Percentiles rank a stretch among this genome's conserved stretches.
These are phyloP conservation scores for Aureobasidium mangrovei DNA, from an alignment of 2,329 filamentous ascomycete species.

Conservation along the genomic window DNA sequence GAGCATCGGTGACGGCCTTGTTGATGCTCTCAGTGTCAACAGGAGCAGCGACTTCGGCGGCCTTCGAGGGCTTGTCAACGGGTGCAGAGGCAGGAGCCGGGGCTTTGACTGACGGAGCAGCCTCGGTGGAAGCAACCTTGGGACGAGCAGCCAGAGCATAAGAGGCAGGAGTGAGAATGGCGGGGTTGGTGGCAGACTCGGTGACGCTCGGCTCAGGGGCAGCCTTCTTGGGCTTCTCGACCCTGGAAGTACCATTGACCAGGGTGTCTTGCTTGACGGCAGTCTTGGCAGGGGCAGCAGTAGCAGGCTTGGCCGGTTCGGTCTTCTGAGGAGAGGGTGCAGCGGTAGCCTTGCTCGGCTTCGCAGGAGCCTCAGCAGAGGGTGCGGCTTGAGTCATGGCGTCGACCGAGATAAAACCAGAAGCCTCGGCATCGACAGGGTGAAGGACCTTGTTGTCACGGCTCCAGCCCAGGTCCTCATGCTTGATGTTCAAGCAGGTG, in stretches of 20 bases:
- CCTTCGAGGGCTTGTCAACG: slow-evolving; percentile 5
- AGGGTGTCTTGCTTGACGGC: slow-evolving; percentile 19
- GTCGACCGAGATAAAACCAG: slow-evolving; percentile 64
- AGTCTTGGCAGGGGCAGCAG: slow-evolving; percentile 18
- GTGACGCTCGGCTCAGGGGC: neutral
- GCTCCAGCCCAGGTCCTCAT: slow-evolving; percentile 85
- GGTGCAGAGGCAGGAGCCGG: neutral
- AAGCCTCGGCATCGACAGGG: slow-evolving; percentile 65
- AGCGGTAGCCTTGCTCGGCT: slow-evolving; percentile 25
- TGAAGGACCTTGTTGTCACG: slow-evolving; percentile 79
- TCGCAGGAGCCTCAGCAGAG: slow-evolving; percentile 21
- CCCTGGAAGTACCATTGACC: slow-evolving; percentile 16
- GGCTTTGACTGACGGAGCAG: neutral
- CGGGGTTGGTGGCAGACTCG: slow-evolving; percentile 21
- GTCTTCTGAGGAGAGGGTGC: slow-evolving; percentile 19
- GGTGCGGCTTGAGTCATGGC: slow-evolving; percentile 34
- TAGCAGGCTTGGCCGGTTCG: slow-evolving; percentile 18
- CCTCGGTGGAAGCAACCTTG: neutral
- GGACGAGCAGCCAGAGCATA: slow-evolving; percentile 33
- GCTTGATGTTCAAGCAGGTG: slow-evolving; percentile 78
- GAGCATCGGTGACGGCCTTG: slow-evolving; percentile 12
- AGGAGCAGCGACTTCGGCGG: slow-evolving; percentile 17
- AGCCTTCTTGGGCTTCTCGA: slow-evolving; percentile 16
- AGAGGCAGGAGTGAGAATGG: slow-evolving; percentile 29
- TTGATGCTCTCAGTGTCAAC: slow-evolving; percentile 15